Base-by-base conservation (phyloP, 1,284 basidiomycete genomes). In the Apiotrichum gamsii region DNA sequence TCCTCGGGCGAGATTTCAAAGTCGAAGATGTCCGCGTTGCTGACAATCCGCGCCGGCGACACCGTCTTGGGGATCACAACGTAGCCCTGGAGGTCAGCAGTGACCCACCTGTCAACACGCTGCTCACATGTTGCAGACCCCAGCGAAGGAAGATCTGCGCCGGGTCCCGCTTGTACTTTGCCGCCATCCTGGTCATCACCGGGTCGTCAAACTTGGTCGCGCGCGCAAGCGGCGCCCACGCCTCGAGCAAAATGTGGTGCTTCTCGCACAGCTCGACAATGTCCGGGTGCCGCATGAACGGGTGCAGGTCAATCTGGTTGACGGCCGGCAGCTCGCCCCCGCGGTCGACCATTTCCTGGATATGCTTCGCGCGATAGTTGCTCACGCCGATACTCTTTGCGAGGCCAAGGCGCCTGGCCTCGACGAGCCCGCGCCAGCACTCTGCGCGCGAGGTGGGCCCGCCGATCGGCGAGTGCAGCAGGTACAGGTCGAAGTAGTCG, bases 111-210 rank as follows among this genome's bases (percentile, higher is more conserved):
- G 8, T 21, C 8, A 11, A 28, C 4, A 10, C 16, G 5, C 16
- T 3, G 61, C 63, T 31, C 34, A 70, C 75, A 45, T 75, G 72
- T 49, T 78, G 77, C n/a, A 78, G 56, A 11, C 73, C 74, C 76
- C 76, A 78, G 29, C 76, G 61, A 40, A 78, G 70, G 51, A 79
- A 65, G 34, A 79, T 67, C 54, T 78, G 77, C 0, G 77, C 75
- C 5, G 72, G 66, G 8, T 58, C 51, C 45, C 60, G 64, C 8
- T 45, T 37, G 50, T 73, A 67, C 38, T 60, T 68, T 38, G 72
- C 57, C 1, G 70, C 65, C 24, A 75, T 47, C 41, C 65, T 60
- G 6, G 60, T 45, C 20, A 77, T 45, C 5, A 62, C 57, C 0
- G 72, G 68, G 57, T 77, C 65, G 40, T 74, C 60, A 57, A 75